These are phyloP conservation scores for Cladophialophora carrionii DNA, from an alignment of 2,329 filamentous ascomycete genomes.

Conservation along the genomic window DNA sequence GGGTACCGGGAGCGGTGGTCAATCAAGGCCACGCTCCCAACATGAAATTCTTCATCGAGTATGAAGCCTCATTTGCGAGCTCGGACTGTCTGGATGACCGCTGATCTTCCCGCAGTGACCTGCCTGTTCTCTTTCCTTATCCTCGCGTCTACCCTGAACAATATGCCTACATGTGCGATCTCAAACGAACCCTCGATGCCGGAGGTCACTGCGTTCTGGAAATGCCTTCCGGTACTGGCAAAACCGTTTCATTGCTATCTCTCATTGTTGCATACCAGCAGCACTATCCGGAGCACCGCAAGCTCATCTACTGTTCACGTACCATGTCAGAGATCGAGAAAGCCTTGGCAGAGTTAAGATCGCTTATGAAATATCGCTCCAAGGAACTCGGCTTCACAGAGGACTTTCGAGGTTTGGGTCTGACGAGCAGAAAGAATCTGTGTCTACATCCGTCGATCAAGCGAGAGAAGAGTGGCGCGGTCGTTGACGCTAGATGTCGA, in stretches of 20 bases:
- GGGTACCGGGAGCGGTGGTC: conserved; percentile 9
- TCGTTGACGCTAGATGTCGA: conserved; percentile 94
- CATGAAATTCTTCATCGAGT: conserved; percentile 82
- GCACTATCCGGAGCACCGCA: conserved; percentile 87
- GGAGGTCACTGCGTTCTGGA: conserved; percentile 95
- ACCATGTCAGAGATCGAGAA: conserved; percentile 99
- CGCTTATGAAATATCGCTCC: conserved; percentile 90
- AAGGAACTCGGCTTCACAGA: conserved; percentile 88
- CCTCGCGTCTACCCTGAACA: conserved; percentile 74
- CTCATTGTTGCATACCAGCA: conserved; percentile 97
- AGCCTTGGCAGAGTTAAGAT: conserved; percentile 85
- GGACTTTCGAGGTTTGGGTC: conserved; percentile 86
- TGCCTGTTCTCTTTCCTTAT: conserved; percentile 74
- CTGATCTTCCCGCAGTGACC: conserved; percentile 55
- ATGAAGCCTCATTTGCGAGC: conserved; percentile 38
- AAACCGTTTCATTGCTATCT: conserved; percentile 92
- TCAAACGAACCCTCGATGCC: conserved; percentile 86
- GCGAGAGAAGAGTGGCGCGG: conserved; percentile 88
- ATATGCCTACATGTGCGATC: conserved; percentile 81
- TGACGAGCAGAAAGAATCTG: conserved; percentile 96
- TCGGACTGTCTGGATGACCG: conserved; percentile 24
- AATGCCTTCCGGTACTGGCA: conserved; percentile 98
- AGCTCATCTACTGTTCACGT: conserved; percentile 98
- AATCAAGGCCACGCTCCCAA: conserved; percentile 41
- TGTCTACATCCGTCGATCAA: conserved; percentile 96